These are phyloP conservation scores for Trichoderma polysporum DNA, from an alignment of 2,329 filamentous ascomycete genomes.

Conservation along the genomic window DNA sequence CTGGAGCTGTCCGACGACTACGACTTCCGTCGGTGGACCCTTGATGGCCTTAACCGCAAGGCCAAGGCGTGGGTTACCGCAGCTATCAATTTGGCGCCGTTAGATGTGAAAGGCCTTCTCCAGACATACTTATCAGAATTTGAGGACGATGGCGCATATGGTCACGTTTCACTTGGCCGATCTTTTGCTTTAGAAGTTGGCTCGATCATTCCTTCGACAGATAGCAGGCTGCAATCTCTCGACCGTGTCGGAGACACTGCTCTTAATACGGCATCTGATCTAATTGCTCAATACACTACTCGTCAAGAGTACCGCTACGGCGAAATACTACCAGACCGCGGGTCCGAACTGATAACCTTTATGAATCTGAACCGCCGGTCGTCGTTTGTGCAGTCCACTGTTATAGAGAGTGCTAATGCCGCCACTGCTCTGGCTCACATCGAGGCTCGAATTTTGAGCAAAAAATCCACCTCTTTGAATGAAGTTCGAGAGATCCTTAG, in stretches of 20 bases:
- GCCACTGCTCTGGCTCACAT: slow-evolving; percentile 69
- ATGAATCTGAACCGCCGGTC: slow-evolving; percentile 55
- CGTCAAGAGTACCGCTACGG: slow-evolving; percentile 93
- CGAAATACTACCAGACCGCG: slow-evolving; percentile 69
- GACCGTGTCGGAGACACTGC: slow-evolving; percentile 70
- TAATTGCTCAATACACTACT: slow-evolving; percentile 94
- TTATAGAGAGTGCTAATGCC: slow-evolving; percentile 57
- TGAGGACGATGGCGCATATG: slow-evolving; percentile 85
- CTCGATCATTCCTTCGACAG: slow-evolving; percentile 77
- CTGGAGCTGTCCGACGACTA: slow-evolving; percentile 96
- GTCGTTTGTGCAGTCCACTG: slow-evolving; percentile 52
- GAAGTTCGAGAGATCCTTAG: slow-evolving; percentile 81
- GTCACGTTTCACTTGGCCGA: slow-evolving; percentile 85
- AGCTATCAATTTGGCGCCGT: slow-evolving; percentile 79
- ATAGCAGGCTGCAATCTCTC: slow-evolving; percentile 81
- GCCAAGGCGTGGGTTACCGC: slow-evolving; percentile 78
- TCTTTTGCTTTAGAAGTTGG: slow-evolving; percentile 96
- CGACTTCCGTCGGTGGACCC: slow-evolving; percentile 72
- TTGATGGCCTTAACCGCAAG: slow-evolving; percentile 73
- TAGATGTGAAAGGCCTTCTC: slow-evolving; percentile 91
- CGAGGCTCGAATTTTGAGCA: slow-evolving; percentile 66
- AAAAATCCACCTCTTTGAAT: slow-evolving; percentile 66
- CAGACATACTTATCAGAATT: slow-evolving; percentile 97
- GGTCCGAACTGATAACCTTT: slow-evolving; percentile 63
- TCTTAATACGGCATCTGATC: slow-evolving; percentile 92